Conservation (phyloP, 164 flowering plant genomes). For the Tinospora cordifolia region DNA sequence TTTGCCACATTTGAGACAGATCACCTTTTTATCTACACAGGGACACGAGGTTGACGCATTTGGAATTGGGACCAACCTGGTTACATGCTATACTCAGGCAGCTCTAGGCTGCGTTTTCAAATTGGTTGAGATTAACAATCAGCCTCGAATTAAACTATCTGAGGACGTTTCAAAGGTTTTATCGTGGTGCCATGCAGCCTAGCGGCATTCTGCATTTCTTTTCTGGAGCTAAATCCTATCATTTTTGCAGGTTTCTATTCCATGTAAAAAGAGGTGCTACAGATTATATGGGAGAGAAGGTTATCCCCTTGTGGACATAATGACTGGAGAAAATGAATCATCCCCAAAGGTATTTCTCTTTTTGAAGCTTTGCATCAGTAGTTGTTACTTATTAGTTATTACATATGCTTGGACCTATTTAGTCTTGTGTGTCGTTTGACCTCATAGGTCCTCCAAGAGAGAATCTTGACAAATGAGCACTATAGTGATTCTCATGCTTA, state of each 20-base stretch:
- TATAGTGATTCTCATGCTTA: no score
- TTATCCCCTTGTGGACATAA: constrained; percentile 88
- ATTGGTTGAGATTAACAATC: constrained; percentile 89
- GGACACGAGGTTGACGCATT: constrained; percentile 96
- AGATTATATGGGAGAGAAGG: constrained; percentile 95
- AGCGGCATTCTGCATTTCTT: constrained; percentile 5
- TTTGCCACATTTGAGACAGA: neutral
- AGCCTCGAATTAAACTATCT: constrained; percentile 94
- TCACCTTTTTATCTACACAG: constrained; percentile 29
- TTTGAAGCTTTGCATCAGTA: neutral
- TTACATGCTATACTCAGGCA: constrained; percentile 95
- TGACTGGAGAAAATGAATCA: constrained; percentile 94
- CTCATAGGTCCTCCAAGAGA: no score
- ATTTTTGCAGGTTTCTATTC: constrained; percentile 77
- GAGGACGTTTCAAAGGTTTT: constrained; percentile 97
- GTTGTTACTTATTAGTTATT: no score
- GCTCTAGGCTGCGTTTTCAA: constrained; percentile 98
- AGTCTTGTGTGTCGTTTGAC: no score
- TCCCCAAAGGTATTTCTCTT: constrained; percentile 71
- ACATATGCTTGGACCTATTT: no score
- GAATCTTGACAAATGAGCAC: no score
- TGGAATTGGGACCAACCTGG: constrained; percentile 95
- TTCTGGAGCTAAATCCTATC: constrained; percentile 2
- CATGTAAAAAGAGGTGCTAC: constrained; percentile 83
- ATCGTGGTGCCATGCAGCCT: constrained; percentile 10